A percentile compares a stretch with the other conserved stretches of the same genome.
Evolutionary conservation across 73 alveolate species (phyloP).

Genomic region (Paramecium tetraurelia): DNA sequence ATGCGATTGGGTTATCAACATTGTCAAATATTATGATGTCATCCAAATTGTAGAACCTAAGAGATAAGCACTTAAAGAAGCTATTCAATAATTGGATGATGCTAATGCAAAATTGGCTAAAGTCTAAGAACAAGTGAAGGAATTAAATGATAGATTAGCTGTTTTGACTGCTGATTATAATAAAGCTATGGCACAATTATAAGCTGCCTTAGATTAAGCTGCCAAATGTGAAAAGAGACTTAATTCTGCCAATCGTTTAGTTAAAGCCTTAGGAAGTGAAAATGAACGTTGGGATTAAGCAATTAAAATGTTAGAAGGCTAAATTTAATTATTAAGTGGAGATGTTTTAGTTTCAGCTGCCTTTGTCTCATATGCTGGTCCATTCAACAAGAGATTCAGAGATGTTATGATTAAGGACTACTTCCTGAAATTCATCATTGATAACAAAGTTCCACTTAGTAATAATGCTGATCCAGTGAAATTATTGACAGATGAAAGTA

Average conservation of each 20-base stretch:
- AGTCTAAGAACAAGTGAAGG: conserved; percentile 91
- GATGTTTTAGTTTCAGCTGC: conserved; percentile 98
- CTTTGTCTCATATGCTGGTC: conserved; percentile 99
- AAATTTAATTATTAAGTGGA: conserved; percentile 94
- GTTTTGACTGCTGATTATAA: conserved; percentile 90
- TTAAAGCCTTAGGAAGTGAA: conserved; percentile 95
- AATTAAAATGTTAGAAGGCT: conserved; percentile 78
- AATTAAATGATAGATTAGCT: conserved; percentile 88
- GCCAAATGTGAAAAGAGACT: conserved; percentile 97
- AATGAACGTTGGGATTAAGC: conserved; percentile 96
- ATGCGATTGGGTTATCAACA: conserved; percentile 94
- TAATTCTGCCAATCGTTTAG: conserved; percentile 96
- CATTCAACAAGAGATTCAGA: conserved; percentile 98
- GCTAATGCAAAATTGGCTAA: conserved; percentile 95
- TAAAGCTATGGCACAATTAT: conserved; percentile 98
- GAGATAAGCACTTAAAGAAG: conserved; percentile 94
- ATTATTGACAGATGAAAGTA: conserved; percentile 98
- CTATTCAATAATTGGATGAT: conserved; percentile 86
- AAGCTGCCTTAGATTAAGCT: conserved; percentile 98
- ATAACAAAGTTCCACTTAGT: conserved; percentile 95
- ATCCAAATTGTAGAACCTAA: conserved; percentile 99
- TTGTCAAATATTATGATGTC: conserved; percentile 96
- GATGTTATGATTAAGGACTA: conserved; percentile 90
- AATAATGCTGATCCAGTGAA: conserved; percentile 96
- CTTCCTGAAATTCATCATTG: conserved; percentile 92